Evolutionary conservation across 352 stramenopile species (phyloP), one percentile per base, ranked within the genome.

Genomic region (Phytophthora pini): DNA sequence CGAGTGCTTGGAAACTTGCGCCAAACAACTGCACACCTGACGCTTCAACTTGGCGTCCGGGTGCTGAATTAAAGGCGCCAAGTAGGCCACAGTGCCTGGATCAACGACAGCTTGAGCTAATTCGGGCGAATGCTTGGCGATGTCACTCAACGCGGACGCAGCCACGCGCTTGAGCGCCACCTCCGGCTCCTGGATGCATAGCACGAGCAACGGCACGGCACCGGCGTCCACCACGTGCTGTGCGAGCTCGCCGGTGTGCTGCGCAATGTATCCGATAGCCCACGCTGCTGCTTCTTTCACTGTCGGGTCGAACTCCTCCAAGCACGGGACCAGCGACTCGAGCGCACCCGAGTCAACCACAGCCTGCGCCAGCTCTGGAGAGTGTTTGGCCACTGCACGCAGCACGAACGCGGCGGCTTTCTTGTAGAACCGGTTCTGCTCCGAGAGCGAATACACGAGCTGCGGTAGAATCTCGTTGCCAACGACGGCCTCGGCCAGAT

Each of bases 351-450:
- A 97, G 64, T 98, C 94, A 9, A 98, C 93, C 0, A 98, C 95
- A 5, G 94, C 94, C 69, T 98, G 94, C 12, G 95, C 95, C 15
- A 98, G 79, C 48, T 98, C 94, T 6, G 93, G 93, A 11, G 92
- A 98, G 68, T 98, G 95, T 71, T 98, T 98, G 29, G 95, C 94
- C 27, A 98, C 94, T 13, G 95, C 88, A 2, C 95, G 87, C 44
- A 98, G 70, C 20, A 98, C 94, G 61, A 98, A 98, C 4, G 94
- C 94, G 2, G 94, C 94, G 0, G 95, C 92, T 66, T 98, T 98
- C 74, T 98, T 98, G 79, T 98, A 98, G 62, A 98, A 98, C 40
- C 94, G 80, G 66, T 98, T 98, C 69, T 98, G 91, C 66, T 98
- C 94, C 36, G 88, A 96, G 5, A 98, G 79, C 24, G 94, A 98